Evolutionary conservation across 1,284 basidiomycete species (phyloP).

Genomic region (Apiotrichum montevideense): DNA sequence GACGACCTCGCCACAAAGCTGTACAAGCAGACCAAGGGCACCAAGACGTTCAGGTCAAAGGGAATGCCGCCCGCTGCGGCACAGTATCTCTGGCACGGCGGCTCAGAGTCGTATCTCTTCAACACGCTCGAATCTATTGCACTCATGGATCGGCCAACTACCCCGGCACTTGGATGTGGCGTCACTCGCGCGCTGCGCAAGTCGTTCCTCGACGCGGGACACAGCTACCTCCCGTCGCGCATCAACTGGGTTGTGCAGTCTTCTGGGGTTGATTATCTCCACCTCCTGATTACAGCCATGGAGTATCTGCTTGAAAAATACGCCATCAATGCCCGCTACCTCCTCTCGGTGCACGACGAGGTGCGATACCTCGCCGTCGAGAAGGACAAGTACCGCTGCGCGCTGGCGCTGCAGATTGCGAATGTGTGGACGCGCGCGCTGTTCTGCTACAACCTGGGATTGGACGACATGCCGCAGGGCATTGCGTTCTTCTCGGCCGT

Average conservation of each 20-base stretch:
- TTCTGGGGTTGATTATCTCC: conserved; percentile 95
- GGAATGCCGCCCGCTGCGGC: conserved; percentile 19
- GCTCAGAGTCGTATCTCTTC: conserved; percentile 96
- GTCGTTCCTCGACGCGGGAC: conserved; percentile 62
- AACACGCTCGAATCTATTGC: conserved; percentile 98
- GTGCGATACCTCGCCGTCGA: conserved; percentile 87
- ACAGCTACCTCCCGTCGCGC: conserved; percentile 87
- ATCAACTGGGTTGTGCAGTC: conserved; percentile 99
- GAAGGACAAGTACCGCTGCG: conserved; percentile 77
- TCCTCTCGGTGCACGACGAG: conserved; percentile 97
- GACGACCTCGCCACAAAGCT: conserved; percentile 75
- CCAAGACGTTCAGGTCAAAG: conserved; percentile 61
- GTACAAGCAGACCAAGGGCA: conserved; percentile 91
- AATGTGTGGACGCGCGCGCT: conserved; percentile 92
- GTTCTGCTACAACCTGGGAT: conserved; percentile 87
- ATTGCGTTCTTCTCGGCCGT: conserved; percentile 97
- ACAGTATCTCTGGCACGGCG: conserved; percentile 88
- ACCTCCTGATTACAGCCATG: conserved; percentile 93
- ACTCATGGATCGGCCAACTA: conserved; percentile 72
- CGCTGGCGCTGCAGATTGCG: conserved; percentile 90
- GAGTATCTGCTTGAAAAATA: conserved; percentile 77
- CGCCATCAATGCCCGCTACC: conserved; percentile 82
- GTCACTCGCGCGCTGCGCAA: conserved; percentile 88
- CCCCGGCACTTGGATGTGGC: conserved; percentile 89
- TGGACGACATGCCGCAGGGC: conserved; percentile 91